These are phyloP conservation scores for Talaromyces sp. DNA, from an alignment of 2,329 filamentous ascomycete genomes.

Conservation along the genomic window DNA sequence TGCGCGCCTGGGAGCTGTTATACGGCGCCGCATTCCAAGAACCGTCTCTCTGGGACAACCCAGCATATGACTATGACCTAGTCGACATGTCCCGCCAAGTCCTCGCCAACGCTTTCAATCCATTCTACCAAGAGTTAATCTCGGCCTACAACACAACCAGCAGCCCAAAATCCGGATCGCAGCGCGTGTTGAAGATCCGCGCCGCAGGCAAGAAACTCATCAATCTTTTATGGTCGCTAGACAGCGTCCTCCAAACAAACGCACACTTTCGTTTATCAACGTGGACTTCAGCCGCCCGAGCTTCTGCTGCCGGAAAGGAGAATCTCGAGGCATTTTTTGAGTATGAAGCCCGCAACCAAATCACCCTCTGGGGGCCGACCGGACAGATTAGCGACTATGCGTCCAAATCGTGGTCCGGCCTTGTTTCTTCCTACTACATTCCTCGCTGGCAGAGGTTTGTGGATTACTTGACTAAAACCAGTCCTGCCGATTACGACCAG, in stretches of 20 bases:
- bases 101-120: slow-evolving; percentile 42
- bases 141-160: slow-evolving; percentile 23
- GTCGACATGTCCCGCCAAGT: slow-evolving; percentile 48
- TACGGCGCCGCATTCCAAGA: slow-evolving; percentile 29
- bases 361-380: slow-evolving; percentile 46
- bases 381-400: slow-evolving; percentile 48
- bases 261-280: slow-evolving; percentile 36
- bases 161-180: not conserved
- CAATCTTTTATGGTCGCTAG: slow-evolving; percentile 32
- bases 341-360: slow-evolving; percentile 45
- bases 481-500: slow-evolving; percentile 14
- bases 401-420: slow-evolving; percentile 44
- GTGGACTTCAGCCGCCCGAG: slow-evolving; percentile 38
- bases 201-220: slow-evolving; percentile 24
- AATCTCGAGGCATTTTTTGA: slow-evolving; percentile 33
- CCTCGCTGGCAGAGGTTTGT: slow-evolving; percentile 44
- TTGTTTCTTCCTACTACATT: slow-evolving; percentile 43
- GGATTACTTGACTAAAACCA: slow-evolving; percentile 27
- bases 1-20: slow-evolving; percentile 36
- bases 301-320: slow-evolving; percentile 14
- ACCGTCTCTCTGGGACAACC: slow-evolving; percentile 33
- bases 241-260: slow-evolving; percentile 38
- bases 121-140: slow-evolving; percentile 33
- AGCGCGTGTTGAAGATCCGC: slow-evolving; percentile 14
- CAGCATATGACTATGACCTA: slow-evolving; percentile 42